Evolutionary conservation across 768 basidiomycete genomes (phyloP), one percentile per base, ranked within the genome.

Genomic region (Leccinum uliginosum): DNA sequence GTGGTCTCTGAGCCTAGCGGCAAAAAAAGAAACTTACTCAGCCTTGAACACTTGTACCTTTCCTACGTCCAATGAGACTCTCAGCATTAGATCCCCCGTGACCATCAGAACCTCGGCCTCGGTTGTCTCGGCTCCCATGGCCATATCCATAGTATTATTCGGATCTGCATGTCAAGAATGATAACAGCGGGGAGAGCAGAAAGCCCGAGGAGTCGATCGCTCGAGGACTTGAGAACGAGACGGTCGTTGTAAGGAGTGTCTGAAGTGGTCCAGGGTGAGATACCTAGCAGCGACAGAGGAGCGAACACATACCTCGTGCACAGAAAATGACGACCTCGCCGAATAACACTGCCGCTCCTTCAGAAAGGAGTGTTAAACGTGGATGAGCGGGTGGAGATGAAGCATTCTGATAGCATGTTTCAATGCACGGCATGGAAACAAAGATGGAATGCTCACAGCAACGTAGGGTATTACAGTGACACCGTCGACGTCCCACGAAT

Each of bases 281-380:
- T 17, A 21, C 15, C 8, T 10, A 4, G 50, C 14, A n/a, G 6
- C 3, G 17, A 40, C 30, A 26, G 34, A 40, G 38, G 32, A 51
- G 3, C 40, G 8, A 47, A 6, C 17, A 47, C 66, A 11, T 54
- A 88, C 89, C 81, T 73, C 81, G 77, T 49, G 87, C 80, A 67
- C 85, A 86, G 11, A 91, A 75, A 5, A 86, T 84, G 19, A 90
- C 83, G 1, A 87, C 83, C 68, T 91, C 89, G 27, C 88, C 88
- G 61, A 91, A 91, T 62, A 90, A 83, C 6, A 89, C 78, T 32
- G 80, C 77, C 23, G 78, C 74, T 21, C 86, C 88, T n/a, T 76
- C 76, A 19, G 76, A 72, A 23, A 88, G 70, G 17, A 85, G 74
- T 52, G 82, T 81, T 53, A 91, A 77, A 47, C 87, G 79, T 40